A percentile compares a stretch with the other conserved stretches of the same genome.
These are phyloP conservation scores for Cytospora piceae DNA, from an alignment of 2,329 filamentous ascomycete genomes.

Conservation along the genomic window DNA sequence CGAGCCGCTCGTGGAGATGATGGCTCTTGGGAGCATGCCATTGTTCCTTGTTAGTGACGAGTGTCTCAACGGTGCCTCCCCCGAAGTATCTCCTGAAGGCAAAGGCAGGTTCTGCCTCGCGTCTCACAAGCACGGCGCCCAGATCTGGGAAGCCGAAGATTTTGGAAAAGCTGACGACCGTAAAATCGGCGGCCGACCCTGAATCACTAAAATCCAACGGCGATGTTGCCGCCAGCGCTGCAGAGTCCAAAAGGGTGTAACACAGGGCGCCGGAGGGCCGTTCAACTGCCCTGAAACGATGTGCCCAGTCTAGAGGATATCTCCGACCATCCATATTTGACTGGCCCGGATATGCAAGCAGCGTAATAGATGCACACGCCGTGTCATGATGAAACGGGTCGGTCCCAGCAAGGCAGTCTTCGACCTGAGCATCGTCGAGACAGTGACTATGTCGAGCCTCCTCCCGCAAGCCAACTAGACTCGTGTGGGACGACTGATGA, in stretches of 20 bases:
- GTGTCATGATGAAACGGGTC: constrained; percentile 37
- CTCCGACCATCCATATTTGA: constrained; percentile 89
- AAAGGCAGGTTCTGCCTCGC: constrained; percentile 67
- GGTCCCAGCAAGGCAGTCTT: constrained; percentile 62
- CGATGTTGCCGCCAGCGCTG: constrained; percentile 77
- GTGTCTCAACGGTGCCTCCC: constrained; percentile 91
- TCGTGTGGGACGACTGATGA: constrained; percentile 84
- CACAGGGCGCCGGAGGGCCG: constrained; percentile 32
- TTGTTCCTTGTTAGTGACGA: constrained; percentile 73
- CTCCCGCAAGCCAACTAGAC: constrained; percentile 79
- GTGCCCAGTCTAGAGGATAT: constrained; percentile 72
- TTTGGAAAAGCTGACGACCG: constrained; percentile 88
- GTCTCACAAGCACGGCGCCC: constrained; percentile 81
- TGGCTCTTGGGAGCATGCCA: constrained; percentile 81
- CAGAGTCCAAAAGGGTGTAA: constrained; percentile 82
- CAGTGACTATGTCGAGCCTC: constrained; percentile 68
- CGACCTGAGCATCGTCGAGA: constrained; percentile 66
- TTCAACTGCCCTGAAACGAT: constrained; percentile 44
- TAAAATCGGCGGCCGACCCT: constrained; percentile 75
- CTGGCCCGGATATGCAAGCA: constrained; percentile 86
- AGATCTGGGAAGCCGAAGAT: constrained; percentile 97
- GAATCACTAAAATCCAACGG: constrained; percentile 70
- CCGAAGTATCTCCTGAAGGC: constrained; percentile 80
- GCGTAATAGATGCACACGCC: constrained; percentile 36
- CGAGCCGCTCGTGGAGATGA: constrained; percentile 77